Percentiles rank a stretch among this genome's conserved stretches.
These are phyloP conservation scores for Teratosphaeria destructans DNA, from an alignment of 2,329 filamentous ascomycete species.

Conservation along the genomic window DNA sequence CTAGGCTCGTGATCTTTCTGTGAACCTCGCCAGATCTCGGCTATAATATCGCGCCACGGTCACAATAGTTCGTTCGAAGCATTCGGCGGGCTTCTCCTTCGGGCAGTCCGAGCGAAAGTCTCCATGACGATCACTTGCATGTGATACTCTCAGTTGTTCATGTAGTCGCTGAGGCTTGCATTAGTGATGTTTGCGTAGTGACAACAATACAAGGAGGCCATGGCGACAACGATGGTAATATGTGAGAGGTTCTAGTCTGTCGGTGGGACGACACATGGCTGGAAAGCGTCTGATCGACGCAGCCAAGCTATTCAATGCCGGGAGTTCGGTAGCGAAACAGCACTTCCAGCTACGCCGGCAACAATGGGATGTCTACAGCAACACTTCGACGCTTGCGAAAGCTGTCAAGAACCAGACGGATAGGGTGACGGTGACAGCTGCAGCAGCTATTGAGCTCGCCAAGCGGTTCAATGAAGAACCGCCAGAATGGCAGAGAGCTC, in stretches of 20 bases:
- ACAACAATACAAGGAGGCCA: background rate
- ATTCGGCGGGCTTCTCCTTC: background rate
- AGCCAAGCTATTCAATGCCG: conserved; percentile 40
- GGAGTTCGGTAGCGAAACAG: conserved; percentile 37
- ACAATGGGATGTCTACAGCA: conserved; percentile 53
- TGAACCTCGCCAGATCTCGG: background rate
- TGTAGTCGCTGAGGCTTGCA: background rate
- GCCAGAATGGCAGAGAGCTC: conserved; percentile 19
- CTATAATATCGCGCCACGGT: background rate
- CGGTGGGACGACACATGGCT: conserved; percentile 29
- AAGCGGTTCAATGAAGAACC: conserved; percentile 45
- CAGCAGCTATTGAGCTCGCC: conserved; percentile 50
- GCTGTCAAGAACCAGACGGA: conserved; percentile 52
- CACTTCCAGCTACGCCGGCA: conserved; percentile 49
- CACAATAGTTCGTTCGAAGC: background rate
- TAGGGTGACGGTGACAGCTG: conserved; percentile 49
- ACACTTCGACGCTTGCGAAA: conserved; percentile 55
- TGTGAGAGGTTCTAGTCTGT: background rate
- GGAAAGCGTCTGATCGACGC: conserved; percentile 42
- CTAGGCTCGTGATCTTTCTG: too few relatives aligned
- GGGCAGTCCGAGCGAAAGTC: background rate
- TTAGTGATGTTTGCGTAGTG: background rate
- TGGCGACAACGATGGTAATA: background rate
- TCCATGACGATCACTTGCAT: background rate
- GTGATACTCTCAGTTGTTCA: background rate